These are phyloP conservation scores for Ambrosiella xylebori DNA, from an alignment of 2,329 filamentous ascomycete genomes.

Conservation along the genomic window DNA sequence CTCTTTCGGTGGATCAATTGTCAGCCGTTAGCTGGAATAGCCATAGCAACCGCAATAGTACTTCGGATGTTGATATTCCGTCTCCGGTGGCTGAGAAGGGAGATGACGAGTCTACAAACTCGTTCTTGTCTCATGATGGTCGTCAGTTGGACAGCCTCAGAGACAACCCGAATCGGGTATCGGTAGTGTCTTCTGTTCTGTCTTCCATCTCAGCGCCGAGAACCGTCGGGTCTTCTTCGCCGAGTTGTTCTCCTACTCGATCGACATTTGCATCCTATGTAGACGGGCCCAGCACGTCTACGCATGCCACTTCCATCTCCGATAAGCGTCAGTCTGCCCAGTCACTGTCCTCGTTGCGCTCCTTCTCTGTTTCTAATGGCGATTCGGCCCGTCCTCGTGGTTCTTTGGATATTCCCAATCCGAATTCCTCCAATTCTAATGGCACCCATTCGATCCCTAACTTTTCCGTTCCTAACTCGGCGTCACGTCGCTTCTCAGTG, in stretches of 20 bases:
- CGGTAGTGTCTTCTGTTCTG: constrained; percentile 37
- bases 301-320: constrained; percentile 32
- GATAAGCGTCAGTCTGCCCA: constrained; percentile 37
- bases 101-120: constrained; percentile 26
- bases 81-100: constrained; percentile 2
- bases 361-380: constrained; percentile 25
- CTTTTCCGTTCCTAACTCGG: constrained; percentile 11
- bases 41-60: constrained; percentile 19
- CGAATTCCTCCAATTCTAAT: background rate
- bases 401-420: constrained; percentile 1
- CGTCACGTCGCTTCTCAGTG: constrained; percentile 7
- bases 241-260: constrained; percentile 33
- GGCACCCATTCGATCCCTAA: constrained; percentile 3
- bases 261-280: constrained; percentile 27
- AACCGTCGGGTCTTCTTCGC: constrained; percentile 40
- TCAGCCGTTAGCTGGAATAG: constrained; percentile 2
- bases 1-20: constrained; percentile 3
- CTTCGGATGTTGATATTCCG: constrained; percentile 8
- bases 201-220: constrained; percentile 35
- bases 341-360: constrained; percentile 22
- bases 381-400: background rate
- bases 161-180: constrained; percentile 39
- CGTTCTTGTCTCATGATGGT: constrained; percentile 40
- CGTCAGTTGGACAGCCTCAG: constrained; percentile 39
- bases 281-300: constrained; percentile 20